phyloP scores from a whole-genome alignment of 768 basidiomycete genomes.

The Boletus barrowsii region DNA sequence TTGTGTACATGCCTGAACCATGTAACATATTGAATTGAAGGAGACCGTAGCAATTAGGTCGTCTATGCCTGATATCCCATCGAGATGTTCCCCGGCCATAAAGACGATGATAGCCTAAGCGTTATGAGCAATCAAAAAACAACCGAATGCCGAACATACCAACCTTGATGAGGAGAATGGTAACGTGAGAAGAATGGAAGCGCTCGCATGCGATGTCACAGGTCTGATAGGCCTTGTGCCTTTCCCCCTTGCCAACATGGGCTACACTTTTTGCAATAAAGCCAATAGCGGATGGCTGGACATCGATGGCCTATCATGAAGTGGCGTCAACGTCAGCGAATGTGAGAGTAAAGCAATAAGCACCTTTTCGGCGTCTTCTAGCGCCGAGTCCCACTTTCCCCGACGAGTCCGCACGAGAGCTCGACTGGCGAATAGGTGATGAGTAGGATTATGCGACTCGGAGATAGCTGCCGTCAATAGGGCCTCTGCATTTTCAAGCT shows the following conservation, averaged over 20 bases:
- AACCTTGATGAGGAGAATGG: background rate
- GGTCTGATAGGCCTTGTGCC: background rate
- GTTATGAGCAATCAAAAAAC: background rate
- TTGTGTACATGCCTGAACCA: background rate
- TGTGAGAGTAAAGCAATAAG: background rate
- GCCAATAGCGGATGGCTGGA: background rate
- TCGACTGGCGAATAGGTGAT: background rate
- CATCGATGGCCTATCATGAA: background rate
- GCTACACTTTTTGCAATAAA: background rate
- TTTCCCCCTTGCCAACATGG: background rate
- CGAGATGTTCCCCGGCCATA: background rate
- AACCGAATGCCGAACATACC: background rate
- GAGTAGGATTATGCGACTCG: background rate
- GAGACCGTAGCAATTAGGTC: background rate
- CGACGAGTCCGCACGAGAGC: background rate
- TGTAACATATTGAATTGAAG: background rate
- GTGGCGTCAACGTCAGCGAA: background rate
- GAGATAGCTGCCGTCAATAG: background rate
- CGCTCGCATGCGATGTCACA: background rate
- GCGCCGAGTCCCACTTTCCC: background rate
- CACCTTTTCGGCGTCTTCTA: background rate
- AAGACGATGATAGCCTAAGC: background rate
- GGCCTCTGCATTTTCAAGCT: background rate
- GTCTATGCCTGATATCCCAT: background rate
- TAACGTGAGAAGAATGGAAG: background rate